Evolutionary conservation across 2,329 filamentous ascomycete genomes (phyloP).

Genomic region (Zymoseptoria brevis): DNA sequence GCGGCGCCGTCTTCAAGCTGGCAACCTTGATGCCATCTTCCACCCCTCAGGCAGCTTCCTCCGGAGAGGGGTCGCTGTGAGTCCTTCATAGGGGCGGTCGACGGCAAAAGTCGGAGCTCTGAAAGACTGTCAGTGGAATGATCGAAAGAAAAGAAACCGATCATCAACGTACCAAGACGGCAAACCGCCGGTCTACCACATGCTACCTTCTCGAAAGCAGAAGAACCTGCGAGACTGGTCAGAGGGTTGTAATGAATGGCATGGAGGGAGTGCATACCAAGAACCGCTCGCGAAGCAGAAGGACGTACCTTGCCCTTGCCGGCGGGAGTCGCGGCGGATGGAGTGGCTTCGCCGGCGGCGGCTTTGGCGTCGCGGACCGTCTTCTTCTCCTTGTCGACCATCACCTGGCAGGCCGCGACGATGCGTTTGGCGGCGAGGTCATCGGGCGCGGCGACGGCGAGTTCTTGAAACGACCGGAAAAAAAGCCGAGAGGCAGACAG

Average conservation of each 20-base stretch:
- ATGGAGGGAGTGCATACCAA: too few species aligned
- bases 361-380: conserved; percentile 20
- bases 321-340: not conserved
- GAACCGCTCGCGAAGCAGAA: too few species aligned
- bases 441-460: not conserved
- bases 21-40: not conserved
- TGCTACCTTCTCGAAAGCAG: not conserved
- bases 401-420: not conserved
- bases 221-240: too few species aligned
- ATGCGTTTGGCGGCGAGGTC: not conserved
- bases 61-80: not conserved
- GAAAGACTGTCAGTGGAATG: not conserved
- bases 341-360: conserved; percentile 2
- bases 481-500: not conserved
- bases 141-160: not conserved
- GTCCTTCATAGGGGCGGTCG: not conserved
- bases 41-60: not conserved
- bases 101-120: not conserved
- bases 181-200: not conserved
- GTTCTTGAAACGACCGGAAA: not conserved
- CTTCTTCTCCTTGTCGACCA: conserved; percentile 25
- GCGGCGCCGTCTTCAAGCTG: not conserved
- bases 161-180: not conserved
- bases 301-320: too few species aligned
- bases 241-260: too few species aligned